Conservation (phyloP, 2,329 filamentous ascomycete species). For the Pseudopithomyces chartarum region DNA sequence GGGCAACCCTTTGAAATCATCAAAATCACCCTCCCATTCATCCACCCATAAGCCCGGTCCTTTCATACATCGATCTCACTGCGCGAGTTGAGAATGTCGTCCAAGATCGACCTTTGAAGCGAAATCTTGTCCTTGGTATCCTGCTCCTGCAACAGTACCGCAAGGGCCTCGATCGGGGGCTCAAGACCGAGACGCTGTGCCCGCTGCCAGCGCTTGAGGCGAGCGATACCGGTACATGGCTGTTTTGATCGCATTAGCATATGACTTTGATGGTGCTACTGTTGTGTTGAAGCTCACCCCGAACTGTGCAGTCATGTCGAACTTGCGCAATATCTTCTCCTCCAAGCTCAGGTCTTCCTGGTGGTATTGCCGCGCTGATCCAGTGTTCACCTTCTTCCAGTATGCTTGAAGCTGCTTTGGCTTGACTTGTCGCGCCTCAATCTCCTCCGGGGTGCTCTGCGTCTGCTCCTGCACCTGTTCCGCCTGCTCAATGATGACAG, state of each 20-base stretch:
- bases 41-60: neutral
- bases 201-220: constrained; percentile 84
- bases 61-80: constrained; percentile 43
- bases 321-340: constrained; percentile 89
- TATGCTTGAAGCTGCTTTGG: constrained; percentile 75
- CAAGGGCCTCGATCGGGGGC: constrained; percentile 88
- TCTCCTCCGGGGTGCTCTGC: constrained; percentile 49
- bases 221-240: constrained; percentile 86
- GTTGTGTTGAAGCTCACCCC: constrained; percentile 66
- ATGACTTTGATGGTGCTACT: neutral
- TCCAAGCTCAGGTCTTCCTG: constrained; percentile 72
- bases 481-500: constrained; percentile 46
- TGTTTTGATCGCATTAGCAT: constrained; percentile 49
- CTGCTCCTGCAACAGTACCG: constrained; percentile 77
- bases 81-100: constrained; percentile 63
- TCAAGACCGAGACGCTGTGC: constrained; percentile 81
- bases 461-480: constrained; percentile 34
- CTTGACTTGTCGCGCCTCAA: constrained; percentile 67
- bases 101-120: constrained; percentile 73
- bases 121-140: constrained; percentile 55
- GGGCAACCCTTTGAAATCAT: neutral
- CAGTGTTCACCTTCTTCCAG: constrained; percentile 74
- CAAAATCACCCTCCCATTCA: neutral
- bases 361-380: constrained; percentile 74
- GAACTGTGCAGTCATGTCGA: constrained; percentile 89